Evolutionary conservation across 768 basidiomycete species (phyloP), one percentile per base, ranked within the genome.

Genomic region (Paxillus involutus): DNA sequence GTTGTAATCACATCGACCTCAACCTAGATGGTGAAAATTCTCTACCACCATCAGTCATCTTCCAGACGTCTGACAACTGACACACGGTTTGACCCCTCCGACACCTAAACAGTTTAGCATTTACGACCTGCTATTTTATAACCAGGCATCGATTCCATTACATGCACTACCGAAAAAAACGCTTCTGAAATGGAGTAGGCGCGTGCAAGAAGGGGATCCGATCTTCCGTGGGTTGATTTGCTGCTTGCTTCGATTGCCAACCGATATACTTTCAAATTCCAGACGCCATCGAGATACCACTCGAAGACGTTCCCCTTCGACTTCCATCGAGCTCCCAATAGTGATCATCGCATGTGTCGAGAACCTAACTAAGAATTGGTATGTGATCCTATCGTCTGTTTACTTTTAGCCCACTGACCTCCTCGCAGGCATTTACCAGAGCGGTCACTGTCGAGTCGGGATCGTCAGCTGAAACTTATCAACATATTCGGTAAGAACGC

Each of bases 331-430:
- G 51, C 56, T 78, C 2, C 77, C 77, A 7, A 53, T 69, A 21
- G 72, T 76, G 3, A 73, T 73, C 35, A n/a, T n/a, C n/a, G 68
- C 74, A 0, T 77, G 75, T 51, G 55, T 80, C 24, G 79, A 80
- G 42, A 76, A 80, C 57, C 60, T 80, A 33, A 77, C 77, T 51
- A 73, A 76, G 21, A 77, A n/a, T 76, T 14, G 78, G 78, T 69
- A 16, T 36, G 63, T 47, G 2, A 43, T 58, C 16, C 2, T 30
- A n/a, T n/a, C n/a, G n/a, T n/a, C n/a, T n/a, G n/a, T n/a, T n/a
- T n/a, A n/a, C n/a, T n/a, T n/a, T n/a, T 3, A 44, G 35, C 35
- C 29, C 1, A 42, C 49, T 21, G 7, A 3, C 47, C 49, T 55
- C 29, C n/a, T n/a, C n/a, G 24, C 55, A 79, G 78, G 79, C 4